phyloP scores from a whole-genome alignment of 2,329 filamentous ascomycete species.

The Lachnellula cervina region DNA sequence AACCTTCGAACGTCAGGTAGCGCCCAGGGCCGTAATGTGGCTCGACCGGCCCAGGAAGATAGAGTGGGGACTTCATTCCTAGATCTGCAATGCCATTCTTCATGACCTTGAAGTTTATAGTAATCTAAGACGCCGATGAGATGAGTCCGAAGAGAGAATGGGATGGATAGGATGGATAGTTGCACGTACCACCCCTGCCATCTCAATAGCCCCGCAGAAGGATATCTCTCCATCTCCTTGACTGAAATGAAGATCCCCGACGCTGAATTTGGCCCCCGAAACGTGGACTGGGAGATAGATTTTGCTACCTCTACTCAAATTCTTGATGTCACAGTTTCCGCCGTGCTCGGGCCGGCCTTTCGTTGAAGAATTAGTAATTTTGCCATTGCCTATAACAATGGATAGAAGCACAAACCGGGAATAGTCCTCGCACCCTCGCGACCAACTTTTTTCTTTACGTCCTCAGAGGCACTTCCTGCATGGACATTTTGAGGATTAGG shows the following conservation, averaged over 20 bases:
- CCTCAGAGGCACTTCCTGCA: constrained; percentile 57
- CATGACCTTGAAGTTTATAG: constrained; percentile 83
- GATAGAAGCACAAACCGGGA: constrained; percentile 48
- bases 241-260: constrained; percentile 83
- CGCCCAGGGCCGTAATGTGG: constrained; percentile 80
- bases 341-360: constrained; percentile 43
- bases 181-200: constrained; percentile 61
- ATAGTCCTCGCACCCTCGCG: constrained; percentile 80
- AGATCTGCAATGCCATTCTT: constrained; percentile 72
- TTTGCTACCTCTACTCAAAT: constrained; percentile 71
- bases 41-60: constrained; percentile 80
- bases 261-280: constrained; percentile 79
- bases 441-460: constrained; percentile 62
- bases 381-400: background rate
- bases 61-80: constrained; percentile 77
- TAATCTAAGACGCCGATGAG: constrained; percentile 47
- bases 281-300: constrained; percentile 88
- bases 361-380: background rate
- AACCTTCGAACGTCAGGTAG: constrained; percentile 83
- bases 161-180: background rate
- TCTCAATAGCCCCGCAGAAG: constrained; percentile 87
- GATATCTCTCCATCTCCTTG: constrained; percentile 90
- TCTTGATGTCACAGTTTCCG: constrained; percentile 91
- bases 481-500: constrained; percentile 70
- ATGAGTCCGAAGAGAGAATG: background rate